A percentile compares a stretch with the other conserved stretches of the same genome.
Conservation (phyloP, 768 basidiomycete species). For the Boletus rufocinnamomeus region DNA sequence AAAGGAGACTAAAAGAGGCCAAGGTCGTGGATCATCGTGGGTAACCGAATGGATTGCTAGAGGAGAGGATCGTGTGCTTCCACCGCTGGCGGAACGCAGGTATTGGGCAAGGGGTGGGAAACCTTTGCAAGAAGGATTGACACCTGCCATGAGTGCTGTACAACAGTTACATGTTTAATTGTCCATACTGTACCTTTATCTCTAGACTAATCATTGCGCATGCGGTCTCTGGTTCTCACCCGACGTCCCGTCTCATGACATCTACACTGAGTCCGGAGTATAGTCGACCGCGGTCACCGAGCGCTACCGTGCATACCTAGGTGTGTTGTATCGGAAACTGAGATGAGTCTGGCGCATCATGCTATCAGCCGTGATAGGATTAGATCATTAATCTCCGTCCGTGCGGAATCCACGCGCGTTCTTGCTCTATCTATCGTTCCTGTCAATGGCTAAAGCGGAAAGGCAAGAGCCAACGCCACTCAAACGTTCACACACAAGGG, state of each 20-base stretch:
- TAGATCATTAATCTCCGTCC: not conserved
- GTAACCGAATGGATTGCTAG: constrained; percentile 29
- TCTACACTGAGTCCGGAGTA: not conserved
- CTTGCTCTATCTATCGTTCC: not conserved
- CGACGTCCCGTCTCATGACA: not conserved
- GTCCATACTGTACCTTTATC: not conserved
- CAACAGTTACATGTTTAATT: constrained; percentile 12
- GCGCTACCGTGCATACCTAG: not conserved
- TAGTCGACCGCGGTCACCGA: not conserved
- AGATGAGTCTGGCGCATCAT: constrained; percentile 5
- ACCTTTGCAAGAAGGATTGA: not conserved
- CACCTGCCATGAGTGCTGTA: not conserved
- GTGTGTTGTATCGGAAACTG: constrained; percentile 4
- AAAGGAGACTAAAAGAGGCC: constrained; percentile 34
- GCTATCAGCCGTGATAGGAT: not conserved
- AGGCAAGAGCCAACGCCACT: not conserved
- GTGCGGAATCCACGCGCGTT: not conserved
- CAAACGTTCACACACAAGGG: not conserved
- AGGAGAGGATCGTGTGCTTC: constrained; percentile 26
- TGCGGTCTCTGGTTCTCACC: not conserved
- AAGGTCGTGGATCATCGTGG: constrained; percentile 33
- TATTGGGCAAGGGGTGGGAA: constrained; percentile 12
- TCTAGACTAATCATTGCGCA: constrained; percentile 4
- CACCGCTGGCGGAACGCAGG: constrained; percentile 21
- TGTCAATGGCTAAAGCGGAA: not conserved